Conservation (phyloP, 768 basidiomycete species). For the Trametes punicea region DNA sequence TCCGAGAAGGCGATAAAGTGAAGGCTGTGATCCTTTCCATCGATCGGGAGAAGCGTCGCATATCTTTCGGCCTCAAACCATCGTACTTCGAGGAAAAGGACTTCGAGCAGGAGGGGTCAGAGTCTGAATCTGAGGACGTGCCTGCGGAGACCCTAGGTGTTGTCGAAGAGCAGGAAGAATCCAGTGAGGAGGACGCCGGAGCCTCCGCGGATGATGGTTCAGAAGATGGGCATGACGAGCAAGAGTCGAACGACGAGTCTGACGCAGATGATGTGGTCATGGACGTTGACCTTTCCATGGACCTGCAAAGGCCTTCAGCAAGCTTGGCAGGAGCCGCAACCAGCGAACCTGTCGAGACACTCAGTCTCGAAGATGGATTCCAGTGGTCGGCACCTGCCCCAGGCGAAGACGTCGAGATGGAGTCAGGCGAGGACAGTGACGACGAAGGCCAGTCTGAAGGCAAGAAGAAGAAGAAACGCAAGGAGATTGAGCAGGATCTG, state of each 20-base stretch:
- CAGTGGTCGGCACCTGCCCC: constrained; percentile 56
- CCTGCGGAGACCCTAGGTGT: constrained; percentile 31
- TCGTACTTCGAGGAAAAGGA: constrained; percentile 78
- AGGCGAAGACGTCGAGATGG: constrained; percentile 40
- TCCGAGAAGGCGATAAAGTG: constrained; percentile 84
- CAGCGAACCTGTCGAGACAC: constrained; percentile 10
- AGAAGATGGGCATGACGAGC: constrained; percentile 33
- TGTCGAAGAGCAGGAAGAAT: constrained; percentile 26
- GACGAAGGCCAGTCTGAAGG: constrained; percentile 42
- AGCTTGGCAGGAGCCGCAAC: background rate
- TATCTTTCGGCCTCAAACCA: constrained; percentile 82
- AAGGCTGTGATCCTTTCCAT: constrained; percentile 73
- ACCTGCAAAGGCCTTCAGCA: constrained; percentile 17
- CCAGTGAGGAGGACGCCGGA: constrained; percentile 2
- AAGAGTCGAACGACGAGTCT: constrained; percentile 29
- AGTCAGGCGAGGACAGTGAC: constrained; percentile 46
- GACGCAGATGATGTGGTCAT: constrained; percentile 38
- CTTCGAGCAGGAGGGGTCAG: constrained; percentile 38
- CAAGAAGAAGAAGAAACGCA: constrained; percentile 67
- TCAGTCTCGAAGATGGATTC: constrained; percentile 61
- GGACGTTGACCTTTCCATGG: constrained; percentile 42
- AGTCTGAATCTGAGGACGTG: constrained; percentile 25
- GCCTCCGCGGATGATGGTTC: constrained; percentile 10
- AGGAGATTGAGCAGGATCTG: constrained; percentile 71
- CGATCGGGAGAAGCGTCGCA: constrained; percentile 73